Percentiles rank a stretch among this genome's conserved stretches.
Conservation (phyloP, 2,329 filamentous ascomycete species). For the Leptographium lundbergii region DNA sequence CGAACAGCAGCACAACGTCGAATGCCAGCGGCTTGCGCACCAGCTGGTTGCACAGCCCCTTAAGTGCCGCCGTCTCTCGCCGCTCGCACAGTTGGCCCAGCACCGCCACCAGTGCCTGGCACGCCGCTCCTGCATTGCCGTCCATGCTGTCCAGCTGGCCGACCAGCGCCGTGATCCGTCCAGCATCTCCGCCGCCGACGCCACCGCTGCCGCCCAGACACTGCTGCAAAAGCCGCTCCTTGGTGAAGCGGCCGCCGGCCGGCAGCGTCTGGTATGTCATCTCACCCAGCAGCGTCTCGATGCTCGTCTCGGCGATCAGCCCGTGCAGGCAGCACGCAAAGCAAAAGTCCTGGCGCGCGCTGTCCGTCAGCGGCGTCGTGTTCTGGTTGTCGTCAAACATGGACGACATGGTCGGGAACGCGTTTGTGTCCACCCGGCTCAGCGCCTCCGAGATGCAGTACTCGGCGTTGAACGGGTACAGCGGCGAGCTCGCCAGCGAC, state of each 20-base stretch:
- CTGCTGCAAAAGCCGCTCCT: slow-evolving; percentile 65
- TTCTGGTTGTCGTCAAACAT: slow-evolving; percentile 49
- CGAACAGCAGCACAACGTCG: slow-evolving; percentile 66
- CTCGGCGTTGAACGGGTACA: slow-evolving; percentile 61
- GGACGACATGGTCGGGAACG: slow-evolving; percentile 49
- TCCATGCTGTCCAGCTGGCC: slow-evolving; percentile 80
- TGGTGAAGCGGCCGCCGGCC: slow-evolving; percentile 59
- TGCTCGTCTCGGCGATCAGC: slow-evolving; percentile 65
- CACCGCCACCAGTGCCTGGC: slow-evolving; percentile 62
- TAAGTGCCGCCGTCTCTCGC: slow-evolving; percentile 71
- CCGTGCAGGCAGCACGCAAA: slow-evolving; percentile 83
- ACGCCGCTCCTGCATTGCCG: slow-evolving; percentile 79
- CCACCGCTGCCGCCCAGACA: slow-evolving; percentile 35
- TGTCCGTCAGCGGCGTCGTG: slow-evolving; percentile 44
- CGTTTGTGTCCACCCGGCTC: slow-evolving; percentile 67
- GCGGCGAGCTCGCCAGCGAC: slow-evolving; percentile 40
- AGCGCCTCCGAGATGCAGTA: slow-evolving; percentile 61
- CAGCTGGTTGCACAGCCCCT: slow-evolving; percentile 59
- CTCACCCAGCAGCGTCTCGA: slow-evolving; percentile 71
- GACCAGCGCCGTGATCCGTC: slow-evolving; percentile 52
- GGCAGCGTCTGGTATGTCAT: slow-evolving; percentile 70
- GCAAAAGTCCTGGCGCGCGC: slow-evolving; percentile 60
- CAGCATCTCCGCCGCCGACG: slow-evolving; percentile 27
- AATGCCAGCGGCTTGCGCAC: slow-evolving; percentile 58
- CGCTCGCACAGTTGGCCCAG: slow-evolving; percentile 56